Conservation (phyloP, 202 grass and related monocot species). For the Tripidium arundinaceum region DNA sequence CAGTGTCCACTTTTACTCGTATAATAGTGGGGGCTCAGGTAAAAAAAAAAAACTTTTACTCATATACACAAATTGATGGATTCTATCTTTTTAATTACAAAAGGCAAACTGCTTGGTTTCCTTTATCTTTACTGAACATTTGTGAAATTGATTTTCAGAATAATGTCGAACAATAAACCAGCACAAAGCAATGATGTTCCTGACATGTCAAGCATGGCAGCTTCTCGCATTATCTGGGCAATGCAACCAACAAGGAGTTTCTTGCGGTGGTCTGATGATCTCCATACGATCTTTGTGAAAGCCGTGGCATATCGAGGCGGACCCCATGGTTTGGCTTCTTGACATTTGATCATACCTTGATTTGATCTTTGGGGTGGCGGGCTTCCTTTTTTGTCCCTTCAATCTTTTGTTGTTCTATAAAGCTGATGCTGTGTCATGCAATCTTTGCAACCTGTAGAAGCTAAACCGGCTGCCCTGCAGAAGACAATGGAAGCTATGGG, state of each 20-base stretch:
- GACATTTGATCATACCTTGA: background rate
- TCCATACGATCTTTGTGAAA: conserved; percentile 49
- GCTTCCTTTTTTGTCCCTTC: background rate
- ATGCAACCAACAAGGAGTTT: conserved; percentile 31
- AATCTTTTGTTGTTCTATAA: background rate
- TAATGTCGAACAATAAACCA: conserved; percentile 21
- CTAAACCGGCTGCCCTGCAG: conserved; percentile 45
- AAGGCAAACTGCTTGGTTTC: background rate
- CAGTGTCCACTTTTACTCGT: too few relatives aligned
- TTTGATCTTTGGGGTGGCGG: background rate
- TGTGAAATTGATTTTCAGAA: conserved; percentile 28
- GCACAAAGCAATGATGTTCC: conserved; percentile 15
- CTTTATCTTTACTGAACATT: conserved; percentile 1
- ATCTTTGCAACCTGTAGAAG: conserved; percentile 17
- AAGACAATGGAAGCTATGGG: conserved; percentile 50
- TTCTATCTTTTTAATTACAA: background rate
- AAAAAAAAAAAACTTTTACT: background rate
- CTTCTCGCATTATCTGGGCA: conserved; percentile 11
- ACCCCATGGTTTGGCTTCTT: conserved; percentile 40
- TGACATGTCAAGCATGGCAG: conserved; percentile 24
- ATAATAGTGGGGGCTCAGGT: too few relatives aligned
- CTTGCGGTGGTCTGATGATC: conserved; percentile 34
- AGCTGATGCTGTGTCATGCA: conserved; percentile 12
- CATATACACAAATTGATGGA: background rate
- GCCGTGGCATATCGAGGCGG: conserved; percentile 42